Evolutionary conservation across 2,329 filamentous ascomycete species (phyloP).

Genomic region (Stachybotrys elegans): DNA sequence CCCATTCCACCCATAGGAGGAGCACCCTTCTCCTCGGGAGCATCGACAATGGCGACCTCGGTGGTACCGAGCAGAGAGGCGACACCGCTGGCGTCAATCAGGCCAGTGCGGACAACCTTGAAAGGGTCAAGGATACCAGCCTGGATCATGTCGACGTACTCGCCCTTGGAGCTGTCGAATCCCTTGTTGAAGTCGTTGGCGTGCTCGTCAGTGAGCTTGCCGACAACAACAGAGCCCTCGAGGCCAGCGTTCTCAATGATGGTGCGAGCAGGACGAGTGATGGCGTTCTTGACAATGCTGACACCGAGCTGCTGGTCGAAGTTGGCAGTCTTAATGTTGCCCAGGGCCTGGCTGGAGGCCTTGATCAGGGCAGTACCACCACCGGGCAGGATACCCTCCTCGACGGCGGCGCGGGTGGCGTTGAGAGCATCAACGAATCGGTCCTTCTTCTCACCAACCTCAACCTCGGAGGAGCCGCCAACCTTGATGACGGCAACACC

Average conservation of each 20-base stretch:
- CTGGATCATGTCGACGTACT: constrained; percentile 98
- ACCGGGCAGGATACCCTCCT: constrained; percentile 98
- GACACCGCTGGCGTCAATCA: constrained; percentile 92
- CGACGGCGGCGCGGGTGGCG: constrained; percentile 94
- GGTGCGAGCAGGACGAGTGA: constrained; percentile 87
- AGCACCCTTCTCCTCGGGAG: constrained; percentile 84
- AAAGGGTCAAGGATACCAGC: constrained; percentile 97
- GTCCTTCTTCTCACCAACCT: constrained; percentile 99
- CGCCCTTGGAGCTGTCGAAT: constrained; percentile 92
- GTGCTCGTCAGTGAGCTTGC: constrained; percentile 95
- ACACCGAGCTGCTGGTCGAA: constrained; percentile 99
- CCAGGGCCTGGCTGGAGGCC: constrained; percentile 85
- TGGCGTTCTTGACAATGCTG: constrained; percentile 95
- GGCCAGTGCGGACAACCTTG: constrained; percentile 97
- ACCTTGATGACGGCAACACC: constrained; percentile 99
- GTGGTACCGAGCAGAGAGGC: constrained; percentile 96
- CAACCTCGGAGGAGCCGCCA: constrained; percentile 93
- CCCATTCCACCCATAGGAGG: constrained; percentile 60
- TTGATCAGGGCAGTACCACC: constrained; percentile 98
- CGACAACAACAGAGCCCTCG: constrained; percentile 93
- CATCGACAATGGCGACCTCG: constrained; percentile 96
- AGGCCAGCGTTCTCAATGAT: constrained; percentile 98
- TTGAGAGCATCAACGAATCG: constrained; percentile 98
- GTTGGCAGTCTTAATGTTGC: constrained; percentile 80
- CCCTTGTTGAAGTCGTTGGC: constrained; percentile 95